These are phyloP conservation scores for Sugiyamaella castrensis DNA, from an alignment of 1,139 yeast species.

Conservation along the genomic window DNA sequence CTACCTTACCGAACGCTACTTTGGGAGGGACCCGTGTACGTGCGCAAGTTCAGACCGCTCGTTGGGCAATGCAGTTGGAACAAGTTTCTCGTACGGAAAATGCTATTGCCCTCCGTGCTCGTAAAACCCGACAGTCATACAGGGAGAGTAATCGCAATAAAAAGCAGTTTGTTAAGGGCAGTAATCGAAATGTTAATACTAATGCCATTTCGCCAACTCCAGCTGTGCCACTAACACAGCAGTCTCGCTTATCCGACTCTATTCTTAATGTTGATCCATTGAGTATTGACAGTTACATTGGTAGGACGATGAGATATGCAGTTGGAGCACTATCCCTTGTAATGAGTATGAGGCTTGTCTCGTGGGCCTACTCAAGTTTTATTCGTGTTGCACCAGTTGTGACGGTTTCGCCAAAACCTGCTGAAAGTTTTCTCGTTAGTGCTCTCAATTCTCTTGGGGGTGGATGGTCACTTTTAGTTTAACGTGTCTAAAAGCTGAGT, in stretches of 20 bases:
- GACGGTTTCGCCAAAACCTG: slow-evolving; percentile 8
- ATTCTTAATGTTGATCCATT: slow-evolving; percentile 31
- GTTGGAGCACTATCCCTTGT: slow-evolving; percentile 24
- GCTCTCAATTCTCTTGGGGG: slow-evolving; percentile 24
- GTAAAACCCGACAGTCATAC: not conserved
- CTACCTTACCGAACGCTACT: slow-evolving; percentile 2
- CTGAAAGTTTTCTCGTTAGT: slow-evolving; percentile 14
- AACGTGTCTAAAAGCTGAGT: not conserved
- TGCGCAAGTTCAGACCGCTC: slow-evolving; percentile 29
- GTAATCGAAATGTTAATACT: too few species aligned
- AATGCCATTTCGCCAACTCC: too few species aligned
- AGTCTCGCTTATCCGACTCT: slow-evolving; percentile 24
- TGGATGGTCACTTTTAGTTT: slow-evolving; percentile 24
- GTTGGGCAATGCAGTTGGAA: slow-evolving; percentile 32
- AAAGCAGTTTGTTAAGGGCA: slow-evolving; percentile 1
- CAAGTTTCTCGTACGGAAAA: slow-evolving; percentile 28
- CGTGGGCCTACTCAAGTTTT: slow-evolving; percentile 14
- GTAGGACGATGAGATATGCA: slow-evolving; percentile 19
- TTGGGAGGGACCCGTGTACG: slow-evolving; percentile 12
- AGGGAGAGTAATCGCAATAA: not conserved
- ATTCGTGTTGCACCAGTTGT: slow-evolving; percentile 7
- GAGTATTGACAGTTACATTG: slow-evolving; percentile 20
- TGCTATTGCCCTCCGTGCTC: slow-evolving; percentile 15
- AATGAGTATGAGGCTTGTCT: slow-evolving; percentile 22
- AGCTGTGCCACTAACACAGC: not conserved